Evolutionary conservation across 2,329 filamentous ascomycete genomes (phyloP).

Genomic region (Metarhizium brunneum): DNA sequence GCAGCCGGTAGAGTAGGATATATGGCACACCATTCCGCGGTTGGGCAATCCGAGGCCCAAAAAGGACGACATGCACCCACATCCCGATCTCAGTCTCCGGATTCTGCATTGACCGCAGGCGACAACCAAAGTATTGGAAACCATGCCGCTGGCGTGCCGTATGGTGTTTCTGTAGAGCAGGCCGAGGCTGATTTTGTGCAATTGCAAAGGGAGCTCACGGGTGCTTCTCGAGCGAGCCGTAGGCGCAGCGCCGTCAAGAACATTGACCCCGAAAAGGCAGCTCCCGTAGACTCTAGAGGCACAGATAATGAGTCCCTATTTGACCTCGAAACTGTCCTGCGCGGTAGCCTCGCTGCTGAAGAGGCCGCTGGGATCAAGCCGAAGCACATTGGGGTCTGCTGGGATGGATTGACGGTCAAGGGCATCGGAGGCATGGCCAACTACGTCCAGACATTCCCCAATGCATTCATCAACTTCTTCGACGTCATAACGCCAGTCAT

Average conservation of each 20-base stretch:
- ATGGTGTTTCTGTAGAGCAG: constrained; percentile 53
- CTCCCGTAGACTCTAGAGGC: constrained; percentile 20
- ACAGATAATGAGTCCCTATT: constrained; percentile 46
- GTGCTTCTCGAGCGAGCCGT: constrained; percentile 42
- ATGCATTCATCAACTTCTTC: constrained; percentile 68
- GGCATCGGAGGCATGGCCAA: constrained; percentile 68
- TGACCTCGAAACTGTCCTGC: constrained; percentile 65
- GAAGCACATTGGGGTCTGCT: constrained; percentile 73
- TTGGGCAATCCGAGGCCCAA: neutral
- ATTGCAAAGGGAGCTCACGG: constrained; percentile 52
- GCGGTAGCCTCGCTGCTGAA: constrained; percentile 63
- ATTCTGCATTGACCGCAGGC: neutral
- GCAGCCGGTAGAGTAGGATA: neutral
- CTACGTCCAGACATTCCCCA: constrained; percentile 65
- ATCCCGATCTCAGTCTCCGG: neutral
- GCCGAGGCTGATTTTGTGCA: constrained; percentile 64
- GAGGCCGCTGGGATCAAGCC: constrained; percentile 68
- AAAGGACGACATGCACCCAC: neutral
- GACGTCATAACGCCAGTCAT: constrained; percentile 60
- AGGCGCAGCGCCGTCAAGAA: constrained; percentile 14
- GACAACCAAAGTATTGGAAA: neutral
- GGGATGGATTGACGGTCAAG: constrained; percentile 67
- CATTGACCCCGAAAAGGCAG: constrained; percentile 51
- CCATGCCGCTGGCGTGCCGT: neutral
- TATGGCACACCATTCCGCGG: neutral